Conservation (phyloP, 441 rosid genomes). For the Melastoma candidum region DNA sequence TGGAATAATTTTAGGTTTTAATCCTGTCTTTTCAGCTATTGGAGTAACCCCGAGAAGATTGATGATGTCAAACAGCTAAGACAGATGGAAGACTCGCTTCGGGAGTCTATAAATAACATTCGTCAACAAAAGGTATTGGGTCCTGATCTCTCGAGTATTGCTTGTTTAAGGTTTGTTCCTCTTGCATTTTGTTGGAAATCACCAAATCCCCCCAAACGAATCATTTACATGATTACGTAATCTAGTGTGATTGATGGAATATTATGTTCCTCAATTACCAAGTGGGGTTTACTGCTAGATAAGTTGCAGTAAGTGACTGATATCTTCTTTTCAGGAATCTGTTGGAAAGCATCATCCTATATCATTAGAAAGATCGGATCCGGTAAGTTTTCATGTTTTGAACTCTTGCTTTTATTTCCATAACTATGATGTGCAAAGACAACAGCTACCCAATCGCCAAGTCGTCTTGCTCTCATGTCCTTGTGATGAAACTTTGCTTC, state of each 20-base stretch:
- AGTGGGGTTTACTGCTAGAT: not conserved
- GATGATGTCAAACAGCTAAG: slow-evolving; percentile 53
- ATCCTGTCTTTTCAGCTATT: slow-evolving; percentile 42
- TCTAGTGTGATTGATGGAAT: not conserved
- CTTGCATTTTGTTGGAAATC: not conserved
- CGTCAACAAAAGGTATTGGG: slow-evolving; percentile 43
- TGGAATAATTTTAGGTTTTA: too few relatives aligned
- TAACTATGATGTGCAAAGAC: not conserved
- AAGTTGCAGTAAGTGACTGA: not conserved
- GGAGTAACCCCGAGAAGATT: slow-evolving; percentile 62
- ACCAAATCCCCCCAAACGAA: not conserved
- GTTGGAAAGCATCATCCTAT: slow-evolving; percentile 43
- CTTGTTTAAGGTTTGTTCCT: not conserved
- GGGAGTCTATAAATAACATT: slow-evolving; percentile 48
- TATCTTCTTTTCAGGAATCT: slow-evolving; percentile 43
- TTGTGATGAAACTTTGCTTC: slow-evolving; percentile 9
- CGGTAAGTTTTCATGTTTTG: slow-evolving; percentile 24
- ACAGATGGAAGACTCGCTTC: slow-evolving; percentile 72
- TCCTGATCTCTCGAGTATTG: slow-evolving; percentile 6
- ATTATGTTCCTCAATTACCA: not conserved
- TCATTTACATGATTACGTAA: not conserved
- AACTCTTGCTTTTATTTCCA: slow-evolving; percentile 1
- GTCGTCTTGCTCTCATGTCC: slow-evolving; percentile 17
- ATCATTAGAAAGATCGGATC: slow-evolving; percentile 31
- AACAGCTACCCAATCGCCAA: slow-evolving; percentile 5